Evolutionary conservation across 2,329 filamentous ascomycete genomes (phyloP), one percentile per base, ranked within the genome.

Genomic region (Alternaria panax): DNA sequence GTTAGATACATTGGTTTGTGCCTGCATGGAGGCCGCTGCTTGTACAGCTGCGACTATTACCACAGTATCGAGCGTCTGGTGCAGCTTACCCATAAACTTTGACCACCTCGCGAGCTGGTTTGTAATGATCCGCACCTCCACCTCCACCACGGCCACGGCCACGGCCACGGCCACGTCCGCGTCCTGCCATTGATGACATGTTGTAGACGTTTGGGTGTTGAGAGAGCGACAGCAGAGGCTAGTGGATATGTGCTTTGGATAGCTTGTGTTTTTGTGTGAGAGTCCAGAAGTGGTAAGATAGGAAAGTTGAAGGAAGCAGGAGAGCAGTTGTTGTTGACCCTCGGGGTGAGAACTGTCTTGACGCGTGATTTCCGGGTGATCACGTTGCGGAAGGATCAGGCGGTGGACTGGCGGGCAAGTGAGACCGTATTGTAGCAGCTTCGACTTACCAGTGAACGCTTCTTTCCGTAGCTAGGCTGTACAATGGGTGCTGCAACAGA

Each of bases 1-100:
- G 22, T 61, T 42, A 63, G 47, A 20, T 38, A 18, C 5, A 56
- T 46, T 60, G 40, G 25, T 40, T 14, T 40, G 11, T 30, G 8
- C 11, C 2, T 41, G 36, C n/a, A 6, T 47, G 5, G 5, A 32
- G 27, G 18, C 3, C 9, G 14, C 12, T 32, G 5, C 1, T 34
- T 24, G 14, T 11, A 47, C n/a, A 47, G 18, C 18, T 11, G 30
- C 18, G 14, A 6, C 7, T 1, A 32, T 11, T 32, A 22, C 45
- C 4, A 11, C 12, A 30, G 43, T 47, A 24, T 16, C 20, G 8
- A 24, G 7, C 20, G 20, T 41, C 3, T 41, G 12, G 20, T 41
- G 6, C 18, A 16, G 12, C 45, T 46, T 46, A 46, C 25, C 43
- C 25, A 14, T 30, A 46, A 2, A 46, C 25, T 2, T 18, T 46